phyloP scores from a whole-genome alignment of 495 filamentous ascomycete genomes.

The Trichoderma orchidacearum region DNA sequence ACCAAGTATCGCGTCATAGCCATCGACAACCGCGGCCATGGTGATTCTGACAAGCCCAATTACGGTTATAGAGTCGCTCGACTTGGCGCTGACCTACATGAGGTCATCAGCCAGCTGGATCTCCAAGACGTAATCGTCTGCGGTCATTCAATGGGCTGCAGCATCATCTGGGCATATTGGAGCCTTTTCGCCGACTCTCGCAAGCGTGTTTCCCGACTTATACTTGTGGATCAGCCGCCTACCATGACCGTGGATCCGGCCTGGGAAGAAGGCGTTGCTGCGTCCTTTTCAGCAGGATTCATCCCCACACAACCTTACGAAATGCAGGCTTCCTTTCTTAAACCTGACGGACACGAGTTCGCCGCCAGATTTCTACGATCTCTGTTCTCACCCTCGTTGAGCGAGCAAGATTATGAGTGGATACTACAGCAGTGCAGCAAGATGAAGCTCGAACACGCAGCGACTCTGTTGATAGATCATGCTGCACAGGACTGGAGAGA shows the following conservation, averaged over 20 bases:
- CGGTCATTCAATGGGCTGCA: slow-evolving; percentile 10
- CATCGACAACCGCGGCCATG: slow-evolving; percentile 13
- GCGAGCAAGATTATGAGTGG: slow-evolving; percentile 6
- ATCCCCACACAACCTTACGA: background rate
- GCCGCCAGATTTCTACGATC: background rate
- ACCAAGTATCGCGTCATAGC: slow-evolving; percentile 8
- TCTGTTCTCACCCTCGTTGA: slow-evolving; percentile 7
- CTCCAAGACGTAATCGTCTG: slow-evolving; percentile 5
- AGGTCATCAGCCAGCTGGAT: slow-evolving; percentile 7
- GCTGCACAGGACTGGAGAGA: slow-evolving; percentile 6
- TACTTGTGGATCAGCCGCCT: slow-evolving; percentile 9
- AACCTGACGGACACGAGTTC: slow-evolving; percentile 1
- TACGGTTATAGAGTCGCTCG: slow-evolving; percentile 9
- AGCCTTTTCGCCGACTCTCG: slow-evolving; percentile 5
- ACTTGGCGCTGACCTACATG: background rate
- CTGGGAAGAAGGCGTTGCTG: slow-evolving; percentile 5
- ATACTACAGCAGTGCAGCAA: slow-evolving; percentile 1
- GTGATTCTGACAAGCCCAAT: slow-evolving; percentile 11
- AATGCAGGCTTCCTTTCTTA: background rate
- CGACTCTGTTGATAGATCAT: slow-evolving; percentile 4
- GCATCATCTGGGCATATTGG: slow-evolving; percentile 10
- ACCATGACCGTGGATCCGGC: slow-evolving; percentile 6
- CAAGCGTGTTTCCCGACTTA: slow-evolving; percentile 6
- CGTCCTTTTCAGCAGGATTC: background rate
- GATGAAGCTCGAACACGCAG: slow-evolving; percentile 4